These are phyloP conservation scores for Hippophae gyantsensis DNA, from an alignment of 306 rosid genomes.

Conservation along the genomic window DNA sequence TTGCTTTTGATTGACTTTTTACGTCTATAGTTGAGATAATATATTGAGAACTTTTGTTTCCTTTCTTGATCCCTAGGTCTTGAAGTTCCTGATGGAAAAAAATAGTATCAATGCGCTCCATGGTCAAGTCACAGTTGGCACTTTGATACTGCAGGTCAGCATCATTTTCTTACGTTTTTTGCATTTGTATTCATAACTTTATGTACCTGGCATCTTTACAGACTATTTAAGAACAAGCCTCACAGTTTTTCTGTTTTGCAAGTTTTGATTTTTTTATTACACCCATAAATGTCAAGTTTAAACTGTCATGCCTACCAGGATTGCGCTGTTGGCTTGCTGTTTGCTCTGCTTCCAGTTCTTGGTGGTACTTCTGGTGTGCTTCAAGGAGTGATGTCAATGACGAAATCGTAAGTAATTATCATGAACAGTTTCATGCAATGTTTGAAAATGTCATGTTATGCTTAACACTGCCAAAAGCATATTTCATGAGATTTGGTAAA, in stretches of 20 bases:
- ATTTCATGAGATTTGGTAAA: no score
- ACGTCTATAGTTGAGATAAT: no score
- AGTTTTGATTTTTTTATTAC: neutral
- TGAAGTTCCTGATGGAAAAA: constrained; percentile 90
- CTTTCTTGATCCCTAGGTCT: constrained; percentile 46
- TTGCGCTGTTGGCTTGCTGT: constrained; percentile 94
- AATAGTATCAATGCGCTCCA: constrained; percentile 70
- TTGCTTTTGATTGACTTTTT: neutral
- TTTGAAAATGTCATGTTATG: neutral
- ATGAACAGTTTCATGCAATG: constrained; percentile 4
- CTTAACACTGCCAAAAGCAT: no score
- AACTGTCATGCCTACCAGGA: constrained; percentile 39
- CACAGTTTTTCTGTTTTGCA: neutral
- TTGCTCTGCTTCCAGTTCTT: constrained; percentile 88
- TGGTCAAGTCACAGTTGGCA: constrained; percentile 92
- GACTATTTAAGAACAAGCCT: neutral
- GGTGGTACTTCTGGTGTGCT: constrained; percentile 94
- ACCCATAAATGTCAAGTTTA: neutral
- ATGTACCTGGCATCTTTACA: neutral
- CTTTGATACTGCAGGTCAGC: constrained; percentile 79
- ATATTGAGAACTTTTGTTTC: neutral
- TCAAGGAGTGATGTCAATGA: constrained; percentile 89
- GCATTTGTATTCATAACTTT: neutral
- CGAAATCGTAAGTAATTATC: constrained; percentile 58
- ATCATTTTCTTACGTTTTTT: neutral